These are phyloP conservation scores for Perilla frutescens DNA, from an alignment of 257 asterid genomes.

Conservation along the genomic window DNA sequence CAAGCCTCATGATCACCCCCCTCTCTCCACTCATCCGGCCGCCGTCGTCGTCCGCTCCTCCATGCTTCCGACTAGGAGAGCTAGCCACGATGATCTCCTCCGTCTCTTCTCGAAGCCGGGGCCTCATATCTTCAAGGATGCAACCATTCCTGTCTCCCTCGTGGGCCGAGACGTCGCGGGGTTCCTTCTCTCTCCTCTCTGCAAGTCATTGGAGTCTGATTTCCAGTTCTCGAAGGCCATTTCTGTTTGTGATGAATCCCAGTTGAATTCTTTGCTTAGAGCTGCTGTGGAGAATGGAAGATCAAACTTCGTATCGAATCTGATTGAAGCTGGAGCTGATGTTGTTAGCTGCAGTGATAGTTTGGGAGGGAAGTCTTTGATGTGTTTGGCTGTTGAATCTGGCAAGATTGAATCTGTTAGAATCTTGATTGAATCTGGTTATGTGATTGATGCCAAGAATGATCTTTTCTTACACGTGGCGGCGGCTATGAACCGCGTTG, in stretches of 20 bases:
- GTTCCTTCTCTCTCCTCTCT: constrained; percentile 50
- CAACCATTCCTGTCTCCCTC: constrained; percentile 53
- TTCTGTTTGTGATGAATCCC: constrained; percentile 50
- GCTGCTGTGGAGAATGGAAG: constrained; percentile 52
- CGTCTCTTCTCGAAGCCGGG: constrained; percentile 69
- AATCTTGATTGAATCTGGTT: constrained; percentile 62
- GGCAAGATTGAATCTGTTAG: constrained; percentile 50
- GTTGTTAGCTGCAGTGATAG: constrained; percentile 49
- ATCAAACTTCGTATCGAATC: constrained; percentile 40
- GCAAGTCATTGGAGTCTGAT: constrained; percentile 40
- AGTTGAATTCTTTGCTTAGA: constrained; percentile 55
- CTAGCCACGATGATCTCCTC: constrained; percentile 65
- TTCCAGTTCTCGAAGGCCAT: constrained; percentile 53
- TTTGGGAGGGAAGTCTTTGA: constrained; percentile 33
- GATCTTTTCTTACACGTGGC: constrained; percentile 59
- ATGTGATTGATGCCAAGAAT: constrained; percentile 28
- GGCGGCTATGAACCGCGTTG: constrained; percentile 49
- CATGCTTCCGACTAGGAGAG: constrained; percentile 85
- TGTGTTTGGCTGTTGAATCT: constrained; percentile 56
- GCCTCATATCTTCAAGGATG: constrained; percentile 71
- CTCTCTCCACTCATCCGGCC: constrained; percentile 56
- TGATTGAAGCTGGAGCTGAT: constrained; percentile 72
- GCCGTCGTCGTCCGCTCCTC: constrained; percentile 57
- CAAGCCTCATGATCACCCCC: constrained; percentile 54
- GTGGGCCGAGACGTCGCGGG: constrained; percentile 67